These are phyloP conservation scores for Acanthamoeba healyi DNA, from an alignment of 208 protist genomes.

Conservation along the genomic window DNA sequence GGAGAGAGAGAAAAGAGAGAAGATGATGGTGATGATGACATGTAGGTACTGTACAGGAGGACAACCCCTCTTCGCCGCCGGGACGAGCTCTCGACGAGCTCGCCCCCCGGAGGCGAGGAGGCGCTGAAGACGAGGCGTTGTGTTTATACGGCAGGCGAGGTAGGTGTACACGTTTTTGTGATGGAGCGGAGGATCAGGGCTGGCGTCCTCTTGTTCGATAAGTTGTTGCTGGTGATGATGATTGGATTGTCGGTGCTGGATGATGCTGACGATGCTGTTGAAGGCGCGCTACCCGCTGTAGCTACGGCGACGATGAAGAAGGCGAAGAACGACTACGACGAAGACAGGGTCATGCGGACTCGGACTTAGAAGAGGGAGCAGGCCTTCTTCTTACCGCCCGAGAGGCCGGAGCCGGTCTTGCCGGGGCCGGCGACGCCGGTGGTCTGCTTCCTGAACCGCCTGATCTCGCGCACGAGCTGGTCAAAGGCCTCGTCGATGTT, in stretches of 20 bases:
- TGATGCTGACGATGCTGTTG: no score
- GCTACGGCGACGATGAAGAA: background rate
- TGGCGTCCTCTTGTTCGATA: slow-evolving; percentile 40
- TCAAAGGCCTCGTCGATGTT: slow-evolving; percentile 91
- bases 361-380: slow-evolving; percentile 53
- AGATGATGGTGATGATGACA: background rate
- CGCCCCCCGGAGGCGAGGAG: background rate
- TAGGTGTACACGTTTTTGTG: slow-evolving; percentile 23
- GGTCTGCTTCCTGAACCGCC: slow-evolving; percentile 48
- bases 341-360: no score
- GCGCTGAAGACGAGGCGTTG: slow-evolving; percentile 19
- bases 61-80: background rate
- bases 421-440: background rate
- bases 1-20: background rate
- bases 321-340: no score
- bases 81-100: background rate
- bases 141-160: slow-evolving; percentile 24
- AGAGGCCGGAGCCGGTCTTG: slow-evolving; percentile 46
- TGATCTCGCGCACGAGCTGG: slow-evolving; percentile 88
- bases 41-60: slow-evolving; percentile 58
- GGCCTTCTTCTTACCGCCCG: slow-evolving; percentile 50
- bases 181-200: background rate
- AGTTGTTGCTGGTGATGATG: background rate
- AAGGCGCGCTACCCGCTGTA: no score
- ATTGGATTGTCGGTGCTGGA: no score